Evolutionary conservation across 2,329 filamentous ascomycete genomes (phyloP).

Genomic region (Albifimbria verrucaria): DNA sequence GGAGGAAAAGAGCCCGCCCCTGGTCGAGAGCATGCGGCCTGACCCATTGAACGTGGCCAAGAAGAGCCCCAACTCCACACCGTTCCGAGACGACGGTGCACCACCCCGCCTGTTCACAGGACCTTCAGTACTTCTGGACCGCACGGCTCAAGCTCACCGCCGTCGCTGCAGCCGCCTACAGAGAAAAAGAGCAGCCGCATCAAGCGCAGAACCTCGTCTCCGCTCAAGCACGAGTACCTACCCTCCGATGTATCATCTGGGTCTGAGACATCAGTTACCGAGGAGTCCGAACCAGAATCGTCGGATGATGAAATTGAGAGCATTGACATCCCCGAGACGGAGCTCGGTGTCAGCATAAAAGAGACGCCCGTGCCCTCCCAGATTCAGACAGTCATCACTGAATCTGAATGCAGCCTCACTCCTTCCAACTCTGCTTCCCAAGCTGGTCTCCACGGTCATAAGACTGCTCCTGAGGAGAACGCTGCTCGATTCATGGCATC

Average conservation of each 20-base stretch:
- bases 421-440: slow-evolving; percentile 84
- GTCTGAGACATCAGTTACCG: slow-evolving; percentile 55
- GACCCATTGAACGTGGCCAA: slow-evolving; percentile 33
- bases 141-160: slow-evolving; percentile 31
- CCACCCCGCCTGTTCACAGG: slow-evolving; percentile 54
- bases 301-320: slow-evolving; percentile 58
- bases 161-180: slow-evolving; percentile 32
- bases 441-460: slow-evolving; percentile 52
- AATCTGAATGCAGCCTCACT: slow-evolving; percentile 60
- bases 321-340: slow-evolving; percentile 56
- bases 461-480: slow-evolving; percentile 34
- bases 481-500: slow-evolving; percentile 47
- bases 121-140: slow-evolving; percentile 26
- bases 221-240: slow-evolving; percentile 94
- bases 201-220: slow-evolving; percentile 79
- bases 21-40: slow-evolving; percentile 34
- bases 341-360: slow-evolving; percentile 55
- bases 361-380: slow-evolving; percentile 21
- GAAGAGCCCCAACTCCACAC: slow-evolving; percentile 24
- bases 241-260: slow-evolving; percentile 69
- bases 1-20: slow-evolving; percentile 23
- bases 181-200: slow-evolving; percentile 38
- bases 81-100: slow-evolving; percentile 50
- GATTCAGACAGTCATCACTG: slow-evolving; percentile 39
- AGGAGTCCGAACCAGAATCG: slow-evolving; percentile 39